Evolutionary conservation across 306 rosid species (phyloP), one percentile per base, ranked within the genome.

Genomic region (Gleditsia sinensis): DNA sequence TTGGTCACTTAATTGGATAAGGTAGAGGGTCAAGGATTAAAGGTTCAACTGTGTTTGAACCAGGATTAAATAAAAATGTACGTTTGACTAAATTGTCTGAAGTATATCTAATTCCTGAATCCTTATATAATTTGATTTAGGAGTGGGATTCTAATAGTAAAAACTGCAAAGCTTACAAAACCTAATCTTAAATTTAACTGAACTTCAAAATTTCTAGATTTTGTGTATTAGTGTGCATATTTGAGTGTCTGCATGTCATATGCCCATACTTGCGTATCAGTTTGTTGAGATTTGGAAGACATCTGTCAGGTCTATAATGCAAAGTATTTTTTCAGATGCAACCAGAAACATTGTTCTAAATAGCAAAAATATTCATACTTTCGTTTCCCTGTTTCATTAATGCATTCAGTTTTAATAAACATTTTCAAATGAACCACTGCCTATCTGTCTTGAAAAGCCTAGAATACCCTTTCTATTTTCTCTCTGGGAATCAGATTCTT

Each of bases 401-500:
- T 66, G 21, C 37, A 36, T 55, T 43, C 34, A 45, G 24, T 32
- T 42, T 30, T 25, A 63, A 55, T 53, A 24, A 65, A 55, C 63
- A 24, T 25, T 36, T 32, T 11, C n/a, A 34, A 49, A 25, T 55
- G 65, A 11, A n/a, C 23, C 59, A 48, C 58, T 69, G 49, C 42
- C 57, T 57, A 16, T 67, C 51, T 34, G 34, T 67, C 51, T 56
- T 32, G 34, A 32, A 58, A 72, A 67, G 68, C 59, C 75, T 33
- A 13, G 34, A 67, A 76, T 37, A 56, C 21, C 67, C 23, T 57
- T 11, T 67, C 49, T 34, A 57, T 46, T 23, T 59, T 25, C 16
- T 58, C 51, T 14, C 36, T 64, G 40, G 9, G 19, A 27, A 39
- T 55, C 37, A n/a, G 54, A 21, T 70, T 34, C 39, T 34, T 34